Evolutionary conservation across 2,329 filamentous ascomycete genomes (phyloP), one percentile per base, ranked within the genome.

Genomic region (Pestalotiopsis sp.): DNA sequence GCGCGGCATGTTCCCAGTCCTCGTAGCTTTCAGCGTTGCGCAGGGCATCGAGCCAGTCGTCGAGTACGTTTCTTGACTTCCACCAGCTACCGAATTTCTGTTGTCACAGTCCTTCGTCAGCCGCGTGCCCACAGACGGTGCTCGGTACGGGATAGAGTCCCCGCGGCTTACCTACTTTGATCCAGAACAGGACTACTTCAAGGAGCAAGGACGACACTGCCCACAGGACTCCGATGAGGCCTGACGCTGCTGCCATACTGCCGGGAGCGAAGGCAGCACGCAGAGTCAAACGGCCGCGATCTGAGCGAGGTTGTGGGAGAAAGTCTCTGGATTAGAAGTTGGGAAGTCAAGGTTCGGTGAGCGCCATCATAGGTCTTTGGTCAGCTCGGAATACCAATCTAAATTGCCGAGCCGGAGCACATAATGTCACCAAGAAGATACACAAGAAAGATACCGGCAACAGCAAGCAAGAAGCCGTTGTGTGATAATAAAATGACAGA

Each of bases 1-100:
- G 87, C 1, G 94, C 93, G n/a, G 92, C 90, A 72, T 91, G 90
- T 77, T 95, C 91, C 94, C 94, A 98, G 77, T 96, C 92, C 76
- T 96, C 93, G 77, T 92, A 97, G 31, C 87, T 86, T 72, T 89
- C 85, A 20, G 93, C 92, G 69, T 89, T 86, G 66, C 85, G 86
- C 62, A 97, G 83, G 27, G 86, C 83, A 70, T 92, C 86, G 58
- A 92, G 85, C 82, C 93, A 91, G 67, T 90, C 82, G 72, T 92
- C 89, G 63, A 88, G 85, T 2, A 88, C 87, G 64, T 87, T 91
- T 78, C 88, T 91, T 71, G 86, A 86, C 68, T 82, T 87, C 83
- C 90, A 91, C 90, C 92, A 93, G 67, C 83, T 83, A 70, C 88
- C 82, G 65, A 93, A 81, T 83, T 89, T 91, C 93, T 95, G 72